phyloP scores from a whole-genome alignment of 371 early-diverging fungal genomes.

The Apophysomyces ossiformis region DNA sequence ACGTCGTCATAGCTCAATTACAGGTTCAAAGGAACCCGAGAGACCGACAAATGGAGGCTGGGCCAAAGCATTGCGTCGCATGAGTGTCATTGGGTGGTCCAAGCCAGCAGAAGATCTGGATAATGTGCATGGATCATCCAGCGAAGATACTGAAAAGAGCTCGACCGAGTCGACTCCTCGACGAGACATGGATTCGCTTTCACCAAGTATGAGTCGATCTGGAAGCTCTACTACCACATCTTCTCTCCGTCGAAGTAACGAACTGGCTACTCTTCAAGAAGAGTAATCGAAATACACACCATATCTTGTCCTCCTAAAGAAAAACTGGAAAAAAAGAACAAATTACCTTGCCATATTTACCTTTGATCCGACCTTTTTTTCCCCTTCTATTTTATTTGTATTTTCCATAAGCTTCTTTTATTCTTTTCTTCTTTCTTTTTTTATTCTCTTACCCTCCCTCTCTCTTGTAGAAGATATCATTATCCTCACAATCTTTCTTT shows the following conservation, averaged over 20 bases:
- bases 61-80: constrained; percentile 52
- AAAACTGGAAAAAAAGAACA: no score
- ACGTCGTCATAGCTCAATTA: constrained; percentile 26
- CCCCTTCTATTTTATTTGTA: neutral
- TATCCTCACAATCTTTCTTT: neutral
- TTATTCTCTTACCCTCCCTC: no score
- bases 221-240: constrained; percentile 29
- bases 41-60: constrained; percentile 36
- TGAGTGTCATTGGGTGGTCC: constrained; percentile 53
- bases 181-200: constrained; percentile 25
- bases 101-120: constrained; percentile 18
- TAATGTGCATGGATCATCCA: constrained; percentile 16
- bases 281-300: constrained; percentile 21
- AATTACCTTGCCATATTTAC: no score
- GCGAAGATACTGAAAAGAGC: constrained; percentile 22
- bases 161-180: constrained; percentile 10
- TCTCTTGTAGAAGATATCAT: neutral
- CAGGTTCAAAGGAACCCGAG: constrained; percentile 19
- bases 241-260: constrained; percentile 47
- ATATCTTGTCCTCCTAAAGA: neutral
- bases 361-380: neutral
- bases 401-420: neutral
- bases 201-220: constrained; percentile 34
- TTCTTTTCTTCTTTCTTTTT: neutral
- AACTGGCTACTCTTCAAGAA: constrained; percentile 49